Conservation (phyloP, 164 flowering plant genomes). For the Houttuynia cordata region DNA sequence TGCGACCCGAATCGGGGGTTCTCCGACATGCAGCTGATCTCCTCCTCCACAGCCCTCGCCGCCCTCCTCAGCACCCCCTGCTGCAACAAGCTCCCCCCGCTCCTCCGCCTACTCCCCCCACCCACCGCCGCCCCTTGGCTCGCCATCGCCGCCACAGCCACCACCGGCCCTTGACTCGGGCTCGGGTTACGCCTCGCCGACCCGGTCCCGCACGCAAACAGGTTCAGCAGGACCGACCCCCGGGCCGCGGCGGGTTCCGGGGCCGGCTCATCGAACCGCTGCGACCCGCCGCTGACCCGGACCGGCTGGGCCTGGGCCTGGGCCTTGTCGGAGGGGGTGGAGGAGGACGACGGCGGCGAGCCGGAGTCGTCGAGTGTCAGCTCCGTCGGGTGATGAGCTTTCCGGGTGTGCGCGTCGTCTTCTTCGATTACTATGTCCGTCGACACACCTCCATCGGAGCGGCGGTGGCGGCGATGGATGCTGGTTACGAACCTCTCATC, state of each 20-base stretch:
- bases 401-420: conserved; percentile 4
- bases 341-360: conserved; percentile 38
- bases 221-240: conserved; percentile 50
- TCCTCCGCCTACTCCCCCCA: conserved; percentile 6
- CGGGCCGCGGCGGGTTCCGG: conserved; percentile 20
- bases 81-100: conserved; percentile 18
- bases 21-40: conserved; percentile 61
- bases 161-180: neutral
- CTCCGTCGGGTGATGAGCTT: conserved; percentile 11
- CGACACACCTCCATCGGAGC: conserved; percentile 59
- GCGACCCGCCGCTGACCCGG: conserved; percentile 8
- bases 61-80: conserved; percentile 33
- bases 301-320: neutral
- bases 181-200: conserved; percentile 17
- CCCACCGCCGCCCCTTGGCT: conserved; percentile 3
- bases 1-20: conserved; percentile 74
- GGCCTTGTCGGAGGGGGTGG: conserved; percentile 23
- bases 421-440: conserved; percentile 40
- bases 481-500: conserved; percentile 30
- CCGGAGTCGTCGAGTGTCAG: conserved; percentile 15
- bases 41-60: conserved; percentile 22
- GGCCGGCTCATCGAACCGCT: conserved; percentile 21
- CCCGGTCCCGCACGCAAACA: conserved; percentile 61
- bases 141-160: conserved; percentile 1
- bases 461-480: conserved; percentile 26